Percentiles rank a stretch among this genome's conserved stretches.
Evolutionary conservation across 495 filamentous ascomycete species (phyloP).

Genomic region (Cudoniella acicularis): DNA sequence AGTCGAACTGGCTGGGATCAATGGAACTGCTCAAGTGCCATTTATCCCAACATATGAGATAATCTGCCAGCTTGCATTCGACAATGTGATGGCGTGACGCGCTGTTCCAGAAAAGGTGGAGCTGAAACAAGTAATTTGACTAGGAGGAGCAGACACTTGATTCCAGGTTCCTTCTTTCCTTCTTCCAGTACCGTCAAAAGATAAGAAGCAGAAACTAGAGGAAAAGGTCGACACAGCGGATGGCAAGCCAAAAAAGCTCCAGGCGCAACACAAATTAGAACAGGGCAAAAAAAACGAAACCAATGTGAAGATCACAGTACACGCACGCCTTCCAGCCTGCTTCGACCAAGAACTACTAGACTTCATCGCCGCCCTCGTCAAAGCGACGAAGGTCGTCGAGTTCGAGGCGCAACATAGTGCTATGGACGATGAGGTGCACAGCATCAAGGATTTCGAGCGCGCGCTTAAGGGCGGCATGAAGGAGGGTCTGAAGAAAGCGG

Average conservation of each 20-base stretch:
- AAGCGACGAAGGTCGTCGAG: constrained; percentile 38
- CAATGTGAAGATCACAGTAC: constrained; percentile 31
- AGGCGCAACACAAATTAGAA: constrained; percentile 23
- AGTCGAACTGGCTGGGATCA: constrained; percentile 25
- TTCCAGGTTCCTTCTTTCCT: constrained; percentile 30
- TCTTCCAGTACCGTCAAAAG: constrained; percentile 22
- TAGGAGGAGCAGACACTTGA: constrained; percentile 32
- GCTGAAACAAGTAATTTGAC: constrained; percentile 29
- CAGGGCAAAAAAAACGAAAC: constrained; percentile 31
- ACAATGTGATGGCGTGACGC: constrained; percentile 34
- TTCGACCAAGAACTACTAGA: constrained; percentile 36
- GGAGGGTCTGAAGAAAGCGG: constrained; percentile 20
- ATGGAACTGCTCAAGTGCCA: constrained; percentile 29
- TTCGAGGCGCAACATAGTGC: constrained; percentile 27
- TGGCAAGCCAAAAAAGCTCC: constrained; percentile 24
- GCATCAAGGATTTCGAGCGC: constrained; percentile 6
- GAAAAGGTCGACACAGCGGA: constrained; percentile 25
- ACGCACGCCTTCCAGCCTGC: constrained; percentile 30
- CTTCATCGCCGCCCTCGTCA: constrained; percentile 36
- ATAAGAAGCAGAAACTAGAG: constrained; percentile 19
- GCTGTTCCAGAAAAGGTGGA: constrained; percentile 22
- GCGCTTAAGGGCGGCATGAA: constrained; percentile 21
- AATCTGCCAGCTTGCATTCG: constrained; percentile 25
- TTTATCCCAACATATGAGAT: constrained; percentile 31
- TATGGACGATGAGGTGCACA: constrained; percentile 7